Evolutionary conservation across 1,284 basidiomycete genomes (phyloP).

Genomic region (Pseudozyma hubeiensis): DNA sequence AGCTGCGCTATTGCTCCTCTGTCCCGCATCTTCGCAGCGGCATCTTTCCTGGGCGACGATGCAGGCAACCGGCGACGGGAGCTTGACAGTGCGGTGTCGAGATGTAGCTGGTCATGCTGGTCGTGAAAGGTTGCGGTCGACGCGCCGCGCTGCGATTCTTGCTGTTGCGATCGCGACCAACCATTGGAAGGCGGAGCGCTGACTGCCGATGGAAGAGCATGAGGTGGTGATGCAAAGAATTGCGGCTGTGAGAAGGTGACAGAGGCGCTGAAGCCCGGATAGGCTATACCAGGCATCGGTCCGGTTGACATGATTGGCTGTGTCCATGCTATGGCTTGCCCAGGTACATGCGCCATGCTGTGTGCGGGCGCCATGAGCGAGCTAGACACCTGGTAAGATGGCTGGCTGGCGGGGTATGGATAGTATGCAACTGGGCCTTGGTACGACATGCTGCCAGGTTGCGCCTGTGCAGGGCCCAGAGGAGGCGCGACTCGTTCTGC

Average conservation of each 20-base stretch:
- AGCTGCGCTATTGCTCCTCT: background rate
- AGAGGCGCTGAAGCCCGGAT: conserved; percentile 39
- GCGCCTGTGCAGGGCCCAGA: background rate
- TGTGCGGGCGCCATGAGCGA: conserved; percentile 9
- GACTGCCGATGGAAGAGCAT: conserved; percentile 8
- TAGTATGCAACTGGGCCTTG: conserved; percentile 20
- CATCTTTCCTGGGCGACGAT: background rate
- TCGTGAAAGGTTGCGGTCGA: background rate
- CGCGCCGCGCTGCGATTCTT: background rate
- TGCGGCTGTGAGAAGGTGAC: conserved; percentile 44
- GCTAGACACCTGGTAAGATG: conserved; percentile 12
- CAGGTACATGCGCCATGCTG: conserved; percentile 11
- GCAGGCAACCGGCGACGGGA: background rate
- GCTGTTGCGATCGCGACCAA: conserved; percentile 15
- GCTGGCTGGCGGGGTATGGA: conserved; percentile 16
- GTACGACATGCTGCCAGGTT: conserved; percentile 3
- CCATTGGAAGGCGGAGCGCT: conserved; percentile 5
- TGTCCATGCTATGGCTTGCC: conserved; percentile 29
- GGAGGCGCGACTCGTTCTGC: background rate
- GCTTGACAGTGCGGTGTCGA: background rate
- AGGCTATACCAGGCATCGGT: conserved; percentile 17
- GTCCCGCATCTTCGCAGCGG: background rate
- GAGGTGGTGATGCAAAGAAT: conserved; percentile 30
- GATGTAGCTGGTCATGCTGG: background rate
- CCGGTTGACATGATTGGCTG: conserved; percentile 29